Percentiles rank a stretch among this genome's conserved stretches.
Evolutionary conservation across 192 early-diverging fungal species (phyloP).

Genomic region (Mortierella claussenii): DNA sequence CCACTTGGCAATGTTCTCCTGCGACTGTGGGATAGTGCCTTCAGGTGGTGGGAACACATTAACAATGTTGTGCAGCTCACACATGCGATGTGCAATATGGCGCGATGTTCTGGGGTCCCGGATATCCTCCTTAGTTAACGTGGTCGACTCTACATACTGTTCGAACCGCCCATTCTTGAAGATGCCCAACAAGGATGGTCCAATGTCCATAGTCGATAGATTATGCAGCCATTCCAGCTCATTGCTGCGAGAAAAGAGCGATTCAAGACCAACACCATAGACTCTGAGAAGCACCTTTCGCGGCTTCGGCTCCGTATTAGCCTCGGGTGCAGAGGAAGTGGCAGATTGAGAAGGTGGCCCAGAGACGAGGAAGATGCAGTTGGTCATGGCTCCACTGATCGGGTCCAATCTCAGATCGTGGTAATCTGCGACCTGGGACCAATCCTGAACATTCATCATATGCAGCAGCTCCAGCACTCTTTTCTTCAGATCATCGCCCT

Average conservation of each 20-base stretch:
- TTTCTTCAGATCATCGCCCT: constrained; percentile 28
- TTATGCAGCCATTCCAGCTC: constrained; percentile 84
- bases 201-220: constrained; percentile 76
- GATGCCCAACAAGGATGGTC: constrained; percentile 76
- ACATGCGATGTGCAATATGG: constrained; percentile 79
- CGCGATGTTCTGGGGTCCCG: constrained; percentile 68
- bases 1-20: constrained; percentile 77
- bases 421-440: constrained; percentile 41
- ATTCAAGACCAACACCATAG: constrained; percentile 84
- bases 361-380: constrained; percentile 41
- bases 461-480: constrained; percentile 38
- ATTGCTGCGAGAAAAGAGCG: constrained; percentile 79
- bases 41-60: constrained; percentile 65
- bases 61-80: constrained; percentile 78
- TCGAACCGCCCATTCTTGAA: constrained; percentile 91
- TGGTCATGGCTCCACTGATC: constrained; percentile 56
- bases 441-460: constrained; percentile 41
- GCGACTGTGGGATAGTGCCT: constrained; percentile 67
- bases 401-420: constrained; percentile 27
- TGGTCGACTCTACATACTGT: constrained; percentile 80
- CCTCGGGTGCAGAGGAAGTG: not conserved
- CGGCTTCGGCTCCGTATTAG: not conserved
- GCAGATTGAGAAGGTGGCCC: constrained; percentile 20
- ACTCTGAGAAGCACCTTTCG: constrained; percentile 73
- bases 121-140: constrained; percentile 76